These are phyloP conservation scores for Pythium coloratum DNA, from an alignment of 352 stramenopile species.

Conservation along the genomic window DNA sequence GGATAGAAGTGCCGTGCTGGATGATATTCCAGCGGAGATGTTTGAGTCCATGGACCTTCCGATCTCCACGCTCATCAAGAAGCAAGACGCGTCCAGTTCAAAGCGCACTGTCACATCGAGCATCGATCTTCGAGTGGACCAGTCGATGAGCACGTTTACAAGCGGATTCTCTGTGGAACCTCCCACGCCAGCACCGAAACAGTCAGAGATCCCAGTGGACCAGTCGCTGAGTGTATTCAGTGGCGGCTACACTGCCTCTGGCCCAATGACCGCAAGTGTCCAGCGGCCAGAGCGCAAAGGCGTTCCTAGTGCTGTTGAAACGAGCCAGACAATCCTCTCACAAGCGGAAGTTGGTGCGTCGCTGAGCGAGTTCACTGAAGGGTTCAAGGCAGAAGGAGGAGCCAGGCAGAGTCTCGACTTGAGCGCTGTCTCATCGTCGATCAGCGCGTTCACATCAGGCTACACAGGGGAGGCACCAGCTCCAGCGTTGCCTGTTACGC, in stretches of 20 bases:
- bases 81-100: not conserved
- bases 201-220: constrained; percentile 8
- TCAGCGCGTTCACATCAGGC: constrained; percentile 29
- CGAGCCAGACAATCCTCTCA: constrained; percentile 3
- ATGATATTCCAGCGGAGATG: constrained; percentile 45
- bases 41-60: constrained; percentile 45
- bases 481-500: not conserved
- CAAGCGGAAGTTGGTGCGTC: constrained; percentile 31
- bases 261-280: not conserved
- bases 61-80: constrained; percentile 6
- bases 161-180: constrained; percentile 16
- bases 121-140: constrained; percentile 20
- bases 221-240: constrained; percentile 29
- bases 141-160: constrained; percentile 33
- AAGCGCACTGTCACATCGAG: constrained; percentile 9
- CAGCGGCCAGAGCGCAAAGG: constrained; percentile 5
- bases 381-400: constrained; percentile 20
- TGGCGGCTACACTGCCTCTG: constrained; percentile 21
- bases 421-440: constrained; percentile 11
- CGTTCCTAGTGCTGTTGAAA: not conserved
- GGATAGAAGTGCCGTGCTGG: not conserved
- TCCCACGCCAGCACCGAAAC: not conserved
- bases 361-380: constrained; percentile 41
- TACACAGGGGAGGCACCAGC: constrained; percentile 3
- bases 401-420: constrained; percentile 16